These are phyloP conservation scores for Carex scoparia DNA, from an alignment of 176 grass and related monocot species.

Conservation along the genomic window DNA sequence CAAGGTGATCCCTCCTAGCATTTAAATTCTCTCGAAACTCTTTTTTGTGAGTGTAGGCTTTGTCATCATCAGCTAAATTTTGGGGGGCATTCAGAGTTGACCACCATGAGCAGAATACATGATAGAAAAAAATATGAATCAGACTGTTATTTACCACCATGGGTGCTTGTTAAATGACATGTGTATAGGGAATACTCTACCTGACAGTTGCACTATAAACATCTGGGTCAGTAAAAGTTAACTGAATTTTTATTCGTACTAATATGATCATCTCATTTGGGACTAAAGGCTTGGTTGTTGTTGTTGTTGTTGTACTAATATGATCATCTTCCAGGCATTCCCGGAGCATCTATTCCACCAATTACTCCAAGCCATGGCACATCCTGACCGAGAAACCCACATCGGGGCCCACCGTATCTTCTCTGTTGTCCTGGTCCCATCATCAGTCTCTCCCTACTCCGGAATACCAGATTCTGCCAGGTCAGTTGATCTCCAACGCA, in stretches of 20 bases:
- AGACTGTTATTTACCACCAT: neutral
- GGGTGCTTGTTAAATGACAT: neutral
- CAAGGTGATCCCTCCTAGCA: constrained; percentile 40
- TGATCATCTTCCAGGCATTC: constrained; percentile 53
- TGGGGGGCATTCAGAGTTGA: neutral
- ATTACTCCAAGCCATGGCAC: constrained; percentile 72
- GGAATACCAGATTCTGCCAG: constrained; percentile 30
- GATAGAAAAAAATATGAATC: neutral
- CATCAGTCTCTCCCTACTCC: constrained; percentile 65
- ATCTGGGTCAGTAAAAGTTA: neutral
- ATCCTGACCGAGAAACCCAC: constrained; percentile 80
- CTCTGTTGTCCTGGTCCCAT: constrained; percentile 89
- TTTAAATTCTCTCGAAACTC: neutral
- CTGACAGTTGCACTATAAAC: neutral
- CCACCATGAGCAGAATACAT: neutral
- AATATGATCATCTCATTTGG: neutral
- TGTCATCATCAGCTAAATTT: neutral
- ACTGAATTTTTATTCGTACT: neutral
- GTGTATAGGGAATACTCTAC: neutral
- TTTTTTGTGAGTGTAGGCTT: neutral
- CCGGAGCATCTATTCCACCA: constrained; percentile 96
- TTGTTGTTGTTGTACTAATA: neutral
- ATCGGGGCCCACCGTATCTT: constrained; percentile 78
- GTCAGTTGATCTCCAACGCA: constrained; percentile 50
- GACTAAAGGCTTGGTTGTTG: too few relatives aligned